Evolutionary conservation across 805 yeast genomes (phyloP), one percentile per base, ranked within the genome.

Genomic region (Clavispora vitiphila): DNA sequence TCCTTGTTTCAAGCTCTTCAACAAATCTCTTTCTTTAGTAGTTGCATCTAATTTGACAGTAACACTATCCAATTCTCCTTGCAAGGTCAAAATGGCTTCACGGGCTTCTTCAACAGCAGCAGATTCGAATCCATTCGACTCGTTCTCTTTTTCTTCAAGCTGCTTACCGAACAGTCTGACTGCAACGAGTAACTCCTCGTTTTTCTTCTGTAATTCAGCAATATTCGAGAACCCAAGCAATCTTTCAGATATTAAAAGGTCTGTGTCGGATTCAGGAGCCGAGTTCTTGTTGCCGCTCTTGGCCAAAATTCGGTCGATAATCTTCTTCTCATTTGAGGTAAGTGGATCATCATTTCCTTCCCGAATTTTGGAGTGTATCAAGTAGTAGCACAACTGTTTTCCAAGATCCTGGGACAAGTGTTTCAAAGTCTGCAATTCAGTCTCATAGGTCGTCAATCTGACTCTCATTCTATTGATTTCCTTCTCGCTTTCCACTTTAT

Each of bases 381-480:
- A 69, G 27, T 89, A 70, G 37, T 72, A 74, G 50, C 86, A 87
- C n/a, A 93, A 75, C 58, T 91, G 98, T 34, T 81, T 78, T 6
- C 95, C 86, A 30, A 91, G 65, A 55, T 91, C 97, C 22, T 72
- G 64, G 34, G 83, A 76, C 48, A 83, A 80, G 42, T 74, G 76
- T 35, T 74, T 71, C 47, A 84, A 58, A 5, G 76, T 64, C 12
- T 58, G 62, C 11, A 74, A 56, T 49, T 79, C 83, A 20, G 65
- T 58, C 47, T 72, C 72, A 34, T 66, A 60, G 40, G 78, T 83
- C 10, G 61, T 55, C 37, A 62, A 41, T 43, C 62, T 52, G 16
- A 62, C 39, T 44, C 64, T 55, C 43, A 61, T 48, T 19, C 72
- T 46, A 18, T 67, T 60, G 21, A 64, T 62, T 31, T 60, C 73